Evolutionary conservation across 2,329 filamentous ascomycete genomes (phyloP).

Genomic region (Blumeria hordei): DNA sequence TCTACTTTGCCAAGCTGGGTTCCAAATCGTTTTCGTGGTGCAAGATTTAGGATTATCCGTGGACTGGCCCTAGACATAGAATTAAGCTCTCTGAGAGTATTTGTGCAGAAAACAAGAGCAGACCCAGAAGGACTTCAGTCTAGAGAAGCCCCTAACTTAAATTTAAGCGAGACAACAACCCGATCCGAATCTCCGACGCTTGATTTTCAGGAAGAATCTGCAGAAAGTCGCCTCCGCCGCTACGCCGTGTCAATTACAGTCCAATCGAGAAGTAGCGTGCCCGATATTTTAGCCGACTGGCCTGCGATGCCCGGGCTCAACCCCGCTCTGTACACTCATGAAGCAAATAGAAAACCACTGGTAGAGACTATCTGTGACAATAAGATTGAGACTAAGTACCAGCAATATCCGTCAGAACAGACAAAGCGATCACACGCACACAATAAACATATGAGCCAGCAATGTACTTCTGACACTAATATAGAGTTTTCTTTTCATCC

Average conservation of each 20-base stretch:
- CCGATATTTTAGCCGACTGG: conserved; percentile 17
- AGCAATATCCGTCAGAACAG: conserved; percentile 8
- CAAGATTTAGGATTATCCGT: conserved; percentile 12
- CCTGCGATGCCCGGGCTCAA: conserved; percentile 14
- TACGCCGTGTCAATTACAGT: conserved; percentile 15
- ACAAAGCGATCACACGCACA: conserved; percentile 10
- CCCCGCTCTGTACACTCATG: conserved; percentile 15
- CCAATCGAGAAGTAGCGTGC: conserved; percentile 9
- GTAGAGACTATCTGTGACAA: conserved; percentile 4
- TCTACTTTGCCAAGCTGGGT: conserved; percentile 10
- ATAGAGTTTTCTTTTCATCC: conserved; percentile 20
- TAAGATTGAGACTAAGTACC: conserved; percentile 8
- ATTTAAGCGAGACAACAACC: no score
- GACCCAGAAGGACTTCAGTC: no score
- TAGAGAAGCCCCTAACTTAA: no score
- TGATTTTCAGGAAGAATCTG: conserved; percentile 11
- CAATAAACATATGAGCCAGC: conserved; percentile 13
- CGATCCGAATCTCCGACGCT: no score
- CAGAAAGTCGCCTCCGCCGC: conserved; percentile 16
- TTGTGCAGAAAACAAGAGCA: conserved; percentile 4
- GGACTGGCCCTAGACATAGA: conserved; percentile 12
- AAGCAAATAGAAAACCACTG: conserved; percentile 5
- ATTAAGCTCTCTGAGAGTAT: conserved; percentile 12
- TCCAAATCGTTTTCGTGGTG: conserved; percentile 8
- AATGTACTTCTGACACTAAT: conserved; percentile 5